Evolutionary conservation across 2,329 filamentous ascomycete species (phyloP), one percentile per base, ranked within the genome.

Genomic region (Apiospora arundinis): DNA sequence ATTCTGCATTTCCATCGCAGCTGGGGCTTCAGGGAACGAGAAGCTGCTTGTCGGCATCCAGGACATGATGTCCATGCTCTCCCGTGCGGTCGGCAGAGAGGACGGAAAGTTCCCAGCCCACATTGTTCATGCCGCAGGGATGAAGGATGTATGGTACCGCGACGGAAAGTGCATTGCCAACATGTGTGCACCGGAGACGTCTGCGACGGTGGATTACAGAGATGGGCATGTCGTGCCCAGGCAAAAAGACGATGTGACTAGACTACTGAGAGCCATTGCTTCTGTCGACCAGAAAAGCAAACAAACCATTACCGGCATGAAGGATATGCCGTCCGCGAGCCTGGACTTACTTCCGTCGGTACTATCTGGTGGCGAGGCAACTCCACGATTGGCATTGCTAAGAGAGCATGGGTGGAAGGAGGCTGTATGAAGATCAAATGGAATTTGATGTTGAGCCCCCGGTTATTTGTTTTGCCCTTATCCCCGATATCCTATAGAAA

Each of bases 221-320:
- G 63, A 23, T 14, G 63, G 63, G 6, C 63, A 67, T 25, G 63
- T 45, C 23, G 63, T 67, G 16, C 63, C 63, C 37, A 21, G n/a
- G 2, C 37, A n/a, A 32, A 32, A 23, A 16, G 63, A 67, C n/a
- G 63, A 67, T 18, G 40, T 67, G 32, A 3, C 63, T 9, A 42
- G 42, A 25, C 16, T 67, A 18, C 28, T 67, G 16, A 45, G 21
- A 32, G n/a, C 23, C 28, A 67, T 67, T 32, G 25, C 23, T 12
- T 32, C 56, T n/a, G 14, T 63, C 23, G 25, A 63, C 21, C 56
- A 63, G 56, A 40, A 32, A 32, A 63, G 56, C 56, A 46, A 46
- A 21, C 44, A 46, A 14, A 21, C 44, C 3, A 46, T 18, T 21
- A 46, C 44, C 7, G 44, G 44, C 16, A 46, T 14, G 1, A 46